Percentiles rank a stretch among this genome's conserved stretches.
Evolutionary conservation across 208 protist species (phyloP).

Genomic region (Trypanosoma avium): DNA sequence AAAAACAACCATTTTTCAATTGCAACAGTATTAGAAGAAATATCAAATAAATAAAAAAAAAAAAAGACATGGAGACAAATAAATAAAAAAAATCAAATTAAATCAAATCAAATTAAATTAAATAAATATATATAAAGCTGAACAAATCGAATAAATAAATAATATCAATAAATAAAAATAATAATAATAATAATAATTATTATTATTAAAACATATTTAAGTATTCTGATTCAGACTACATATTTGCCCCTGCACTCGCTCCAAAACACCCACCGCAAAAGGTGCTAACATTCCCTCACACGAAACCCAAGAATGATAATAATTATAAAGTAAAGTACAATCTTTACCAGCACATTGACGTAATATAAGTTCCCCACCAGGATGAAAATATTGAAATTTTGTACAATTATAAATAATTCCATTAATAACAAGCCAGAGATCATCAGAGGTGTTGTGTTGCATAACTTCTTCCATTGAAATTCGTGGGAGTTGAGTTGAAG

Average conservation of each 20-base stretch:
- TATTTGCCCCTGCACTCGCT: neutral
- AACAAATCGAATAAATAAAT: too few species aligned
- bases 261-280: constrained; percentile 44
- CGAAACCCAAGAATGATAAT: constrained; percentile 70
- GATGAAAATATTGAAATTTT: constrained; percentile 68
- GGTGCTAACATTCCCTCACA: constrained; percentile 62
- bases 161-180: too few species aligned
- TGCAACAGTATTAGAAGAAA: too few species aligned
- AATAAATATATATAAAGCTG: too few species aligned
- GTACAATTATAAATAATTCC: constrained; percentile 82
- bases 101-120: neutral
- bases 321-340: constrained; percentile 61
- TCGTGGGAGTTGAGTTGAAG: too few species aligned
- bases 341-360: constrained; percentile 62
- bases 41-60: constrained; percentile 10
- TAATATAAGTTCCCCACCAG: constrained; percentile 59
- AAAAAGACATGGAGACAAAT: neutral
- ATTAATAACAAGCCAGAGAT: constrained; percentile 77
- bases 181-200: too few species aligned
- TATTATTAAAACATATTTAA: too few species aligned
- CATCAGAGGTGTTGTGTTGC: constrained; percentile 51
- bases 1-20: too few species aligned
- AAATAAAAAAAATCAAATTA: neutral
- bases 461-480: constrained; percentile 51
- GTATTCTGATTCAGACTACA: too few species aligned